Evolutionary conservation across 345 rosid species (phyloP).

Genomic region (Hevea brasiliensis): DNA sequence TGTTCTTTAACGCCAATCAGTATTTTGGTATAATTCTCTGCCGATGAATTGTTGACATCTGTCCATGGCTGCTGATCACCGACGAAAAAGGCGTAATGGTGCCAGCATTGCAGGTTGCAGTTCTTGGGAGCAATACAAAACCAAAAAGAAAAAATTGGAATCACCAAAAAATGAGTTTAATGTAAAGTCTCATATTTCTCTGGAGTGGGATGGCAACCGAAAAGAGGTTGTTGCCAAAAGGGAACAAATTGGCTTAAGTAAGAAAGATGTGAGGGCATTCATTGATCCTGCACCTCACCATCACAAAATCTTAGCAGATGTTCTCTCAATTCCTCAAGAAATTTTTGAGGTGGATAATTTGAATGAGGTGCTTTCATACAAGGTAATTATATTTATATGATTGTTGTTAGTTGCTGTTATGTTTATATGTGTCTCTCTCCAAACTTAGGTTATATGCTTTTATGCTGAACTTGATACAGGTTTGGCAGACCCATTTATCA

Average conservation of each 20-base stretch:
- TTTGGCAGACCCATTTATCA: constrained; percentile 67
- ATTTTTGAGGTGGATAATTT: constrained; percentile 69
- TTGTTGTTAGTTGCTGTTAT: constrained; percentile 11
- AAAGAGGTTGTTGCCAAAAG: constrained; percentile 71
- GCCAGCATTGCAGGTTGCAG: constrained; percentile 51
- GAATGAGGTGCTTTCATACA: constrained; percentile 61
- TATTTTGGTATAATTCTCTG: constrained; percentile 14
- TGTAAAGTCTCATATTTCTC: constrained; percentile 64
- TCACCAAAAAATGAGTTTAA: constrained; percentile 46
- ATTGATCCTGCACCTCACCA: constrained; percentile 38
- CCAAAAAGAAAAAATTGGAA: constrained; percentile 59
- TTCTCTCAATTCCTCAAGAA: constrained; percentile 59
- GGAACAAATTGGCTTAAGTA: constrained; percentile 78
- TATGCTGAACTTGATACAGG: constrained; percentile 41
- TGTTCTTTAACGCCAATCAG: constrained; percentile 8
- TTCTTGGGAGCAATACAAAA: constrained; percentile 55
- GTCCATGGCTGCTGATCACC: constrained; percentile 83
- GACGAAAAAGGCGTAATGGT: constrained; percentile 70
- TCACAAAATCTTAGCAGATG: constrained; percentile 58
- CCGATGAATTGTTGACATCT: constrained; percentile 24
- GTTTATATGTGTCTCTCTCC: constrained; percentile 8
- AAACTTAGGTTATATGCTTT: constrained; percentile 15
- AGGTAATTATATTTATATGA: constrained; percentile 47
- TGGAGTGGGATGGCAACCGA: constrained; percentile 72
- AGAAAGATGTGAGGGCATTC: constrained; percentile 66